Evolutionary conservation across 495 filamentous ascomycete species (phyloP).

Genomic region (Lasiosphaeriaceae sp.): DNA sequence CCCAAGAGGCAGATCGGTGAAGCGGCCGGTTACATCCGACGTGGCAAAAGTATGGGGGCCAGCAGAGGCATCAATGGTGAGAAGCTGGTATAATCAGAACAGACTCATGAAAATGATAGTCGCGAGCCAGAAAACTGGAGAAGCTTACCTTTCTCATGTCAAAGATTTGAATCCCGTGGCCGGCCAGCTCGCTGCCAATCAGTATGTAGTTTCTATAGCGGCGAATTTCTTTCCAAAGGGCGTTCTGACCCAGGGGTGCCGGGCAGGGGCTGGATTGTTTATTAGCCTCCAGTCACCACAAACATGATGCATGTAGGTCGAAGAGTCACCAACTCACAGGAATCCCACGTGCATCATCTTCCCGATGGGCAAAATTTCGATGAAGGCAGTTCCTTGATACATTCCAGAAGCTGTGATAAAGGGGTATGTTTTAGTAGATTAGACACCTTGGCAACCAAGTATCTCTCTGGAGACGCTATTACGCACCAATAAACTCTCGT

Average conservation of each 20-base stretch:
- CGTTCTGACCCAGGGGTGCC: background rate
- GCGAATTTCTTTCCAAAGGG: constrained; percentile 33
- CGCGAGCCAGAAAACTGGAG: constrained; percentile 21
- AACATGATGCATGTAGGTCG: background rate
- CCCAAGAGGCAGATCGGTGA: constrained; percentile 42
- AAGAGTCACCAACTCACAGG: no score
- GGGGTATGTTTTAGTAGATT: no score
- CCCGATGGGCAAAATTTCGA: constrained; percentile 42
- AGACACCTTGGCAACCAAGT: no score
- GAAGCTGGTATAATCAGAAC: constrained; percentile 11
- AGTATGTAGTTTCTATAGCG: constrained; percentile 39
- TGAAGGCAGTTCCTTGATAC: constrained; percentile 37
- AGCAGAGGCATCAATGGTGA: background rate
- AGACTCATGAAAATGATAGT: no score
- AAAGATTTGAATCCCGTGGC: constrained; percentile 51
- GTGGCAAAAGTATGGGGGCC: constrained; percentile 26
- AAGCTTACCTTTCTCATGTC: constrained; percentile 40
- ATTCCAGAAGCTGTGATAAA: background rate
- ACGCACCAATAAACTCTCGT: constrained; percentile 2
- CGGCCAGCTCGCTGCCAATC: constrained; percentile 47
- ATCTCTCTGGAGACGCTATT: no score
- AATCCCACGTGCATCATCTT: constrained; percentile 48
- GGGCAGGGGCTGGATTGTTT: background rate
- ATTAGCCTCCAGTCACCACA: background rate
- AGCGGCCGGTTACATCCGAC: constrained; percentile 37